Base-by-base conservation (phyloP, 2,329 filamentous ascomycete genomes). In the Calonectria leucothoes region DNA sequence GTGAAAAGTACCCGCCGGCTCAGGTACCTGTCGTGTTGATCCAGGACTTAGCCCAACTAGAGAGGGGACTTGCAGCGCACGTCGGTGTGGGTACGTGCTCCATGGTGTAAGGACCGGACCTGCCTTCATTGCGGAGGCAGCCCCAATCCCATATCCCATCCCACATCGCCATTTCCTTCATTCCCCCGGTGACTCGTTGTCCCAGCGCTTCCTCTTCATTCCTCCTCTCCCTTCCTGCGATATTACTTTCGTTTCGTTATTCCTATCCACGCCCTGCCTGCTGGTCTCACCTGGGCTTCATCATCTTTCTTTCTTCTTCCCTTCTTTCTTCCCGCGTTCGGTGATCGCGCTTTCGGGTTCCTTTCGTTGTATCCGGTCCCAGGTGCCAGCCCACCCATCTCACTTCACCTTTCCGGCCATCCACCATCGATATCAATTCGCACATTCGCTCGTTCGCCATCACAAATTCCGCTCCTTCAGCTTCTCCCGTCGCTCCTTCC, bases 101-200 rank as follows among this genome's bases (percentile, higher is more conserved):
- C 31, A 33, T 39, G 31, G 55, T 31, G 23, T 31, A 39, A 27
- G 37, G 49, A 68, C 55, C 39, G 49, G 42, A 68, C 55, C 29
- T 59, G 29, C 66, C 66, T 37, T 49, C 52, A 69, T 35, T 35
- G 31, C 29, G 37, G 42, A 49, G 42, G 51, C 42, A 42, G 66
- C 39, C 70, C 52, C 35, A 17, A 61, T 33, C 23, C 55, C 48
- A 64, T 69, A 39, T 63, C 23, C 51, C 39, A 49, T 59, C 63
- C 42, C 65, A 69, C 66, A 72, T 72, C 70, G 37, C 66, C 70
- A 72, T 72, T 72, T 61, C 65, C 70, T 72, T 69, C 67, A 70
- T 65, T 51, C 67, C 67, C 67, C 35, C 67, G 35, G 33, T 23
- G 33, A 45, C 67, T 45, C 45, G 59, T 66, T 59, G 59, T 59